A percentile compares a stretch with the other conserved stretches of the same genome.
Evolutionary conservation across 2,329 filamentous ascomycete genomes (phyloP).

Genomic region (Venturia asperata): DNA sequence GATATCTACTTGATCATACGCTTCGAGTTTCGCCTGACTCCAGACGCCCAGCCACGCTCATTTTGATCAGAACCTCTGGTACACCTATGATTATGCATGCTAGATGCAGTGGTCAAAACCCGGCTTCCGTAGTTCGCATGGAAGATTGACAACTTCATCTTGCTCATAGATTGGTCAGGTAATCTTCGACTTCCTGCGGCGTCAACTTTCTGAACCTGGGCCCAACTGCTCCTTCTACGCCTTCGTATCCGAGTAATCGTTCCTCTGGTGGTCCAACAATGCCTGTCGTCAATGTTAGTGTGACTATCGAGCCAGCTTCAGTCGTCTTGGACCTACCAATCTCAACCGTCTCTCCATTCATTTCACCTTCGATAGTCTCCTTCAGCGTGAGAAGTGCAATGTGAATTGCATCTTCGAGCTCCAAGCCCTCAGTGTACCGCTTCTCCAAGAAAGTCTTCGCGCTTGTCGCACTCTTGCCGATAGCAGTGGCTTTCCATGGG

Average conservation of each 20-base stretch:
- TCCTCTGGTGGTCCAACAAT: conserved; percentile 94
- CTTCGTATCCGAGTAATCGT: conserved; percentile 84
- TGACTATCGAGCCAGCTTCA: conserved; percentile 15
- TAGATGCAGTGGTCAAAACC: background rate
- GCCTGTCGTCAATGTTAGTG: conserved; percentile 45
- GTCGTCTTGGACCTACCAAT: conserved; percentile 58
- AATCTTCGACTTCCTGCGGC: conserved; percentile 98
- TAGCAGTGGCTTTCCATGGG: conserved; percentile 98
- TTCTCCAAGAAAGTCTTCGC: conserved; percentile 99
- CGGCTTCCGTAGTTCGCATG: background rate
- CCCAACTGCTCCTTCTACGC: conserved; percentile 74
- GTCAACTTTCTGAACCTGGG: conserved; percentile 90
- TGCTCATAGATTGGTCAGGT: conserved; percentile 91
- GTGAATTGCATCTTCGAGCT: conserved; percentile 96
- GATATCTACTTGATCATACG: conserved; percentile 22
- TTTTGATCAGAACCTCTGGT: background rate
- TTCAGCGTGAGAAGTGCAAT: conserved; percentile 96
- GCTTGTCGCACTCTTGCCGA: conserved; percentile 95
- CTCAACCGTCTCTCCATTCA: conserved; percentile 98
- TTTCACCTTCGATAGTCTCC: conserved; percentile 98
- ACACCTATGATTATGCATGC: background rate
- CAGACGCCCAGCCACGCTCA: conserved; percentile 1
- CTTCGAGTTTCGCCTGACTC: conserved; percentile 19
- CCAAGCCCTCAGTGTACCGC: conserved; percentile 92
- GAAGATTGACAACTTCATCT: background rate